phyloP scores from a whole-genome alignment of 2,329 filamentous ascomycete species.

The Cladosporium oxysporum region DNA sequence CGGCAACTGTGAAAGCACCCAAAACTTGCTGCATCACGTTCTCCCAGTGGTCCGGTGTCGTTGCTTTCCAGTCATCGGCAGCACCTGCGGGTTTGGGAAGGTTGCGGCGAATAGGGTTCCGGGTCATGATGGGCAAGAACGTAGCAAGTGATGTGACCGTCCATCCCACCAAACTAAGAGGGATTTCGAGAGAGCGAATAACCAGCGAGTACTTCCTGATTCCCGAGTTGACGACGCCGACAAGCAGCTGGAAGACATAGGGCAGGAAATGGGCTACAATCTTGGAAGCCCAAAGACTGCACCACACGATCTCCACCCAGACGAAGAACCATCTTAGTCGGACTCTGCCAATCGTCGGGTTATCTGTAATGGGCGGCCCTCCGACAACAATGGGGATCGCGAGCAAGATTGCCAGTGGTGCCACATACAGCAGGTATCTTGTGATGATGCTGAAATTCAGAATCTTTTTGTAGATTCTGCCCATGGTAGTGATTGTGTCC shows the following conservation, averaged over 20 bases:
- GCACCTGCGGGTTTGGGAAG: conserved; percentile 14
- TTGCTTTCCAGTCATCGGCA: not conserved
- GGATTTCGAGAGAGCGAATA: conserved; percentile 59
- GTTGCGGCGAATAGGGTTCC: conserved; percentile 37
- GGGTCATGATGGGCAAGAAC: conserved; percentile 54
- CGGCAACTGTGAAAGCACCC: conserved; percentile 66
- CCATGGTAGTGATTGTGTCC: conserved; percentile 60
- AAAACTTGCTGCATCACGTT: conserved; percentile 64
- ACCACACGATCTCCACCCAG: conserved; percentile 66
- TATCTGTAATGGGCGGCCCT: conserved; percentile 48
- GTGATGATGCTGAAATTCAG: conserved; percentile 64
- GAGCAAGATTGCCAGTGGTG: conserved; percentile 58
- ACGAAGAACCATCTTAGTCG: conserved; percentile 62
- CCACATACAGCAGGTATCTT: conserved; percentile 64
- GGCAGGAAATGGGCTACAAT: conserved; percentile 61
- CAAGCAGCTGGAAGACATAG: conserved; percentile 60
- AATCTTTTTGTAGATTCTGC: conserved; percentile 61
- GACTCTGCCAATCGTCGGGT: conserved; percentile 57
- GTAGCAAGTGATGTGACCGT: conserved; percentile 60
- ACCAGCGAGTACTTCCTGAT: conserved; percentile 65
- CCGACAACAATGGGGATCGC: conserved; percentile 65
- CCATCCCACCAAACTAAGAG: conserved; percentile 63
- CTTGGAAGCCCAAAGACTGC: conserved; percentile 64
- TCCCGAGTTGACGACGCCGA: conserved; percentile 64
- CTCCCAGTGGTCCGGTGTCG: conserved; percentile 50